Evolutionary conservation across 139 green algal genomes (phyloP), one percentile per base, ranked within the genome.

Genomic region (Choricystis sp.): DNA sequence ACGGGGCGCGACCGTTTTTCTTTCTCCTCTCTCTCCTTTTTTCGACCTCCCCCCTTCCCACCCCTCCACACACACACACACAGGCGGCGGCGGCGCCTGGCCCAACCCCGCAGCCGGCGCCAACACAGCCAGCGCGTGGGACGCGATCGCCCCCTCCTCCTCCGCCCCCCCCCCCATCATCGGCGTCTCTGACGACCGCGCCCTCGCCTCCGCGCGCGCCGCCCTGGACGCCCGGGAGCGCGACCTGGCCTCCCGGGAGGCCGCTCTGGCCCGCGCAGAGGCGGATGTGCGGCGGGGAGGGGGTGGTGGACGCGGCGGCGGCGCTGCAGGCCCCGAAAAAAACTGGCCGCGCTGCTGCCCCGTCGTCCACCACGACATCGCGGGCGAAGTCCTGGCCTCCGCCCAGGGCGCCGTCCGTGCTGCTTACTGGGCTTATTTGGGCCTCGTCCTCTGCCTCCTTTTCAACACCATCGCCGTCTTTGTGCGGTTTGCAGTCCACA

Each of bases 261-360:
- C 68, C 25, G 73, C 79, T 22, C 27, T 81, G 4, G 63, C 64
- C 58, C 57, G 57, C 21, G 57, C 48, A 57, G 71, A 81, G 59
- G 67, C 67, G 3, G 67, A 77, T 31, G 63, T 85, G 56, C 66
- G 70, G n/a, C 49, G 66, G 71, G 57, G 70, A 79, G 66, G 56
- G 57, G 49, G 73, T 71, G 62, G 61, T 77, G n/a, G 52, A 26
- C 55, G 48, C 56, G 60, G 57, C 20, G 66, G 61, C 9, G 76
- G 66, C 4, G 61, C 52, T 21, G 64, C 66, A 5, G 56, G 52
- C 40, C 70, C 63, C 27, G 70, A 78, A 59, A 81, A 81, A 30
- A 85, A 85, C 67, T 85, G 79, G 79, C 79, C 79, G 20, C 59
- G n/a, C 14, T 79, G 70, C 63, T 85, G 70, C 67, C 66, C 76